Percentiles rank a stretch among this genome's conserved stretches.
Evolutionary conservation across 2,329 filamentous ascomycete species (phyloP).

Genomic region (Zymoseptoria crescenta): DNA sequence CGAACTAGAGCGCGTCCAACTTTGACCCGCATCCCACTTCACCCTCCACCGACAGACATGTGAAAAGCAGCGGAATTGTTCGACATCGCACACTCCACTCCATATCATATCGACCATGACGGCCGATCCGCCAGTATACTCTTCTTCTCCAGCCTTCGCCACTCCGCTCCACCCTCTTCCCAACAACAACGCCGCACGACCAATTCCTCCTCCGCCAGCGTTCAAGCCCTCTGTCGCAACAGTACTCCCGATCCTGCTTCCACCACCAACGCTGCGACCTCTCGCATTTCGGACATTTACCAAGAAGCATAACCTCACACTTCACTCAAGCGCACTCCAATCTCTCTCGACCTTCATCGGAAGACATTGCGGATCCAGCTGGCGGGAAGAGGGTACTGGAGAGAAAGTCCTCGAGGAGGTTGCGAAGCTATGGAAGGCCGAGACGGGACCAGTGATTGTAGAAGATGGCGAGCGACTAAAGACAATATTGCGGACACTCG

Average conservation of each 20-base stretch:
- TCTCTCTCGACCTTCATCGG: conserved; percentile 84
- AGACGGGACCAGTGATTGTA: conserved; percentile 82
- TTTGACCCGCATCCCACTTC: neutral
- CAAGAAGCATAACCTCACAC: conserved; percentile 91
- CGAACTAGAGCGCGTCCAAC: neutral
- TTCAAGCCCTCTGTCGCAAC: conserved; percentile 47
- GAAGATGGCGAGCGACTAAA: conserved; percentile 68
- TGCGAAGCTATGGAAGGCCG: conserved; percentile 83
- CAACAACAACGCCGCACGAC: conserved; percentile 12
- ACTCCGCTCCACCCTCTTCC: conserved; percentile 72
- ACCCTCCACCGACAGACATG: neutral
- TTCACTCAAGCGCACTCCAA: conserved; percentile 79
- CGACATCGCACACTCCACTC: neutral
- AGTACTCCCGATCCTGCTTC: conserved; percentile 82
- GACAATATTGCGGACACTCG: conserved; percentile 72
- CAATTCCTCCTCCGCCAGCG: conserved; percentile 44
- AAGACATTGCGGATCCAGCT: conserved; percentile 87
- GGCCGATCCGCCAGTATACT: conserved; percentile 45
- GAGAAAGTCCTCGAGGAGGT: conserved; percentile 89
- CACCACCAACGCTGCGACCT: conserved; percentile 76
- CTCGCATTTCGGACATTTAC: conserved; percentile 93
- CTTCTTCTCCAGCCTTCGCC: conserved; percentile 82
- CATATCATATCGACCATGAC: neutral
- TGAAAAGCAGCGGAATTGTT: neutral
- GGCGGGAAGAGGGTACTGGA: conserved; percentile 89